Conservation (phyloP, 176 grass and related monocot genomes). For the Carex cristatella region DNA sequence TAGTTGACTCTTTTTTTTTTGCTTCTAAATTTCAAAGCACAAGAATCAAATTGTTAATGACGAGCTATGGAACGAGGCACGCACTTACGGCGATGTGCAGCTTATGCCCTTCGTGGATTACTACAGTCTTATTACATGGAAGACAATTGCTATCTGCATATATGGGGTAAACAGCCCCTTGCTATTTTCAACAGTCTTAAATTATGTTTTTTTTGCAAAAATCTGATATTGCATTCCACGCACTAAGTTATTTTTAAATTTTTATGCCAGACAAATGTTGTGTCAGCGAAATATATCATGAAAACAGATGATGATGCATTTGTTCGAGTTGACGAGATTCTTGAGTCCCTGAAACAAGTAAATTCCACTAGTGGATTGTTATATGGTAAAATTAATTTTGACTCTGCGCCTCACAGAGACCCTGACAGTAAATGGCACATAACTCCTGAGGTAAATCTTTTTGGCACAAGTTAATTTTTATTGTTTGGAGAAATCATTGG, state of each 20-base stretch:
- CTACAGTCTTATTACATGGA: constrained; percentile 96
- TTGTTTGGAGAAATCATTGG: not conserved
- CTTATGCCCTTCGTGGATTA: constrained; percentile 99
- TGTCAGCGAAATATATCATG: constrained; percentile 90
- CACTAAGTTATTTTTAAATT: not conserved
- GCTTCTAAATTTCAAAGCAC: constrained; percentile 45
- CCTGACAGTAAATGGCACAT: constrained; percentile 98
- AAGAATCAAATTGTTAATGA: constrained; percentile 95
- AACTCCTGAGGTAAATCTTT: constrained; percentile 60
- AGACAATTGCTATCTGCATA: constrained; percentile 94
- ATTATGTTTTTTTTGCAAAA: not conserved
- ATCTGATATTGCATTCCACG: not conserved
- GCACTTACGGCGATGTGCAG: constrained; percentile 88
- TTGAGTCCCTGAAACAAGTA: constrained; percentile 46
- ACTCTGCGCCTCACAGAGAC: constrained; percentile 89
- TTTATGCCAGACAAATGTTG: constrained; percentile 58
- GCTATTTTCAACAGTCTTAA: not conserved
- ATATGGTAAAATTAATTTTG: constrained; percentile 84
- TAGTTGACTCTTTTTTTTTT: constrained; percentile 11
- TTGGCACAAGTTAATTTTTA: constrained; percentile 2
- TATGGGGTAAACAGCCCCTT: constrained; percentile 55
- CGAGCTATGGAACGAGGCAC: constrained; percentile 91
- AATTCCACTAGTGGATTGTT: constrained; percentile 68
- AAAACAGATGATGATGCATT: constrained; percentile 99
- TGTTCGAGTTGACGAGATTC: constrained; percentile 91